These are phyloP conservation scores for Thielaviopsis populi DNA, from an alignment of 2,329 filamentous ascomycete species.

Conservation along the genomic window DNA sequence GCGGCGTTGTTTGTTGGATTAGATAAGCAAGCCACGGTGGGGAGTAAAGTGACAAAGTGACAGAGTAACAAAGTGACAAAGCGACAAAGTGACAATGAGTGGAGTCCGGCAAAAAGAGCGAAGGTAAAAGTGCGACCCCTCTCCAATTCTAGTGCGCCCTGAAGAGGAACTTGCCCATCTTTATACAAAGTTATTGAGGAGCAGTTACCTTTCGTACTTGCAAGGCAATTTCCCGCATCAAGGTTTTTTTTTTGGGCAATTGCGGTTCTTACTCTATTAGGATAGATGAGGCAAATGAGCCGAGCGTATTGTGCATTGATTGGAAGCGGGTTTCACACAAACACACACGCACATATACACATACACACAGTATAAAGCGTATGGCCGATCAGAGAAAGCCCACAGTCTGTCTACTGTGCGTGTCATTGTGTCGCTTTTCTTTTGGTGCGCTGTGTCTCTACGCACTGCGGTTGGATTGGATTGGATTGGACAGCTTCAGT, in stretches of 20 bases:
- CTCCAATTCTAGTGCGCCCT: background rate
- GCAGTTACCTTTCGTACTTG: background rate
- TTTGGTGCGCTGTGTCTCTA: background rate
- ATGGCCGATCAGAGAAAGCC: background rate
- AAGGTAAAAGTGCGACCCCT: background rate
- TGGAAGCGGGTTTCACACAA: background rate
- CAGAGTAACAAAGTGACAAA: too few species aligned
- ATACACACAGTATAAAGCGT: too few species aligned
- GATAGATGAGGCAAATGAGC: background rate
- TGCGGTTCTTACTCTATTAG: background rate
- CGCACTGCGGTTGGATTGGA: too few species aligned
- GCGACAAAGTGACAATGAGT: background rate
- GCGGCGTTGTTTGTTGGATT: background rate
- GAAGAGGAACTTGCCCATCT: background rate
- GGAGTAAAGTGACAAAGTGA: too few species aligned
- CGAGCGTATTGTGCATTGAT: background rate
- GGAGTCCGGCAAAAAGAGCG: background rate
- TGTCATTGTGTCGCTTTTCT: background rate
- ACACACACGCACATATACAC: background rate
- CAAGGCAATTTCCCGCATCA: background rate
- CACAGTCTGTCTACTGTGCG: background rate
- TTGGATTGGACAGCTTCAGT: background rate
- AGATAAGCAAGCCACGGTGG: constrained; percentile 18
- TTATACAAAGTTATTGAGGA: background rate
- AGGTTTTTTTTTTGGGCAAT: background rate